phyloP scores from a whole-genome alignment of 768 basidiomycete genomes.

The Lactarius trivialis region DNA sequence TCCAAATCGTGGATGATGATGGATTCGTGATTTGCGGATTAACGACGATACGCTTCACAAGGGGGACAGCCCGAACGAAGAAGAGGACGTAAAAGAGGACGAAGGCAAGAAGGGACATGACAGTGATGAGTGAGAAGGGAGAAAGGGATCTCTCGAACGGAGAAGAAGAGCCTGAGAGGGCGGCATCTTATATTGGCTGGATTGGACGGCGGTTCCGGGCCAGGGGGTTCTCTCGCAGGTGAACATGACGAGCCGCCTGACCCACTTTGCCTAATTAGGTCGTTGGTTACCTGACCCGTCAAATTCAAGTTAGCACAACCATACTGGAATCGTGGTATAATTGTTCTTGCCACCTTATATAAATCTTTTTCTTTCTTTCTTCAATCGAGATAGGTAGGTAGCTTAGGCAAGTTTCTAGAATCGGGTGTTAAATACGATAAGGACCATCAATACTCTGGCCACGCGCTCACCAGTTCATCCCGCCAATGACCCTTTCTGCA shows the following conservation, averaged over 20 bases:
- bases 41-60: constrained; percentile 3
- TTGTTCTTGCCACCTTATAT: not conserved
- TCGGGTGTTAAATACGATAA: not conserved
- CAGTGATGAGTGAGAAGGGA: not conserved
- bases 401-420: not conserved
- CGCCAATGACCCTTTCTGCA: not conserved
- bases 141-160: not conserved
- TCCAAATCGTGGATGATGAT: constrained; percentile 31
- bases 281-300: no score
- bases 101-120: constrained; percentile 6
- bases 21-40: constrained; percentile 38
- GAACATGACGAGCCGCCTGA: not conserved
- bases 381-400: not conserved
- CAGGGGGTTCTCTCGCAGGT: not conserved
- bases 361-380: not conserved
- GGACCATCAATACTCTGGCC: not conserved
- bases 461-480: not conserved
- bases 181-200: not conserved
- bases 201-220: not conserved
- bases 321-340: no score
- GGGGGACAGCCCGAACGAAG: constrained; percentile 1
- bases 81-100: not conserved
- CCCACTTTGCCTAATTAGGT: not conserved
- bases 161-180: not conserved
- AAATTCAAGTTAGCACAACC: no score